Evolutionary conservation across 2,329 filamentous ascomycete genomes (phyloP).

Genomic region (Claviceps pusilla): DNA sequence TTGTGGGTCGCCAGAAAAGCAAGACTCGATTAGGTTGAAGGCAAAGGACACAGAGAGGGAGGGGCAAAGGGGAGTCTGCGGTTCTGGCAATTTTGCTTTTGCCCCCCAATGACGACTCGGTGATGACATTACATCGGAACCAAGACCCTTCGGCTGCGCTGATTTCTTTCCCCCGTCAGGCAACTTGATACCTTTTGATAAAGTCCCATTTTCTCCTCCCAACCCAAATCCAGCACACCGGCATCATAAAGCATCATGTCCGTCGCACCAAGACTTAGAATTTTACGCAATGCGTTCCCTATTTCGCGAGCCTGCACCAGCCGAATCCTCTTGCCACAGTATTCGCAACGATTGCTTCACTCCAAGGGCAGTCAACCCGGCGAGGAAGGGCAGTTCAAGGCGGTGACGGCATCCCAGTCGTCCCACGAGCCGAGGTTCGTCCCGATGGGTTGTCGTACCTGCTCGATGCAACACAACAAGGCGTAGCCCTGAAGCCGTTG

Average conservation of each 20-base stretch:
- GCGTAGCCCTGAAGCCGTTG: not conserved
- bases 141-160: not conserved
- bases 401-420: slow-evolving; percentile 1
- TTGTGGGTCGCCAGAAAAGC: not conserved
- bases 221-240: not conserved
- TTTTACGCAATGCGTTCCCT: not conserved
- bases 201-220: not conserved
- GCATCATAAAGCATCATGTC: not conserved
- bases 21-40: too few species aligned
- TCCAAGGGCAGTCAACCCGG: not conserved
- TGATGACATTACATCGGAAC: not conserved
- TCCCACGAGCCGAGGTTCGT: slow-evolving; percentile 1
- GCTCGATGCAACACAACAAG: not conserved
- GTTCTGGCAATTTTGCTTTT: not conserved
- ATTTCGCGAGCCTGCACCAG: not conserved
- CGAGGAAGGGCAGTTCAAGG: not conserved
- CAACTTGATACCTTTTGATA: not conserved
- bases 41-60: too few species aligned
- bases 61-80: too few species aligned
- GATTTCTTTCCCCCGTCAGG: not conserved
- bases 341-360: not conserved
- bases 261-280: not conserved
- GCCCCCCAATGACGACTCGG: not conserved
- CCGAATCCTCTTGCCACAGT: not conserved
- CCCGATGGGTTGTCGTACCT: not conserved